These are phyloP conservation scores for Millerozyma acaciae DNA, from an alignment of 805 yeast species.

Conservation along the genomic window DNA sequence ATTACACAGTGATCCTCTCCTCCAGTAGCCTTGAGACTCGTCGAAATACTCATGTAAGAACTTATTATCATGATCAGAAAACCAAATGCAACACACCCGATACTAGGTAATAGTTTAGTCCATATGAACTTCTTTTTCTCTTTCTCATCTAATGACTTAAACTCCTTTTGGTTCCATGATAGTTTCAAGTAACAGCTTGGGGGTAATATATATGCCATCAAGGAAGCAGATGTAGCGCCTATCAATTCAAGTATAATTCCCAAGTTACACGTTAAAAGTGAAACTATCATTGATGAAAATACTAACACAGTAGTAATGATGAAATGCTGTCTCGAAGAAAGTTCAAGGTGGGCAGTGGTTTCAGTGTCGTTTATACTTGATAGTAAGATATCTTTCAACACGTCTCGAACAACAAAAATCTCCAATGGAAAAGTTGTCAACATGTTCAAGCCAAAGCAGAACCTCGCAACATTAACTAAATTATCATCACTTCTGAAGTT, in stretches of 20 bases:
- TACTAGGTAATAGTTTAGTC: constrained; percentile 51
- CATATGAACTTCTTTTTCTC: constrained; percentile 27
- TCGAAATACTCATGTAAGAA: constrained; percentile 65
- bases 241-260: constrained; percentile 87
- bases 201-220: constrained; percentile 89
- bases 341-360: constrained; percentile 34
- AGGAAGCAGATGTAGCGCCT: constrained; percentile 90
- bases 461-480: constrained; percentile 79
- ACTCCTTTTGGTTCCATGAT: constrained; percentile 42
- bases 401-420: constrained; percentile 86
- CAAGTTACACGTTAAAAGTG: constrained; percentile 78
- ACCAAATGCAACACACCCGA: constrained; percentile 68
- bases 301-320: constrained; percentile 64
- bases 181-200: constrained; percentile 77
- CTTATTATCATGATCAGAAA: constrained; percentile 72
- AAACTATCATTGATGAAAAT: constrained; percentile 65
- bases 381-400: constrained; percentile 60
- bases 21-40: constrained; percentile 34
- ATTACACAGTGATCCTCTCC: constrained; percentile 50
- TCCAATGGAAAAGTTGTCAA: constrained; percentile 88
- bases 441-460: constrained; percentile 91
- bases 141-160: constrained; percentile 12
- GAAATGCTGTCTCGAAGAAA: constrained; percentile 51
- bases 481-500: constrained; percentile 76
- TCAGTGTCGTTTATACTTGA: constrained; percentile 11